Base-by-base conservation (phyloP, 768 basidiomycete species). In the Psilocybe sp. region DNA sequence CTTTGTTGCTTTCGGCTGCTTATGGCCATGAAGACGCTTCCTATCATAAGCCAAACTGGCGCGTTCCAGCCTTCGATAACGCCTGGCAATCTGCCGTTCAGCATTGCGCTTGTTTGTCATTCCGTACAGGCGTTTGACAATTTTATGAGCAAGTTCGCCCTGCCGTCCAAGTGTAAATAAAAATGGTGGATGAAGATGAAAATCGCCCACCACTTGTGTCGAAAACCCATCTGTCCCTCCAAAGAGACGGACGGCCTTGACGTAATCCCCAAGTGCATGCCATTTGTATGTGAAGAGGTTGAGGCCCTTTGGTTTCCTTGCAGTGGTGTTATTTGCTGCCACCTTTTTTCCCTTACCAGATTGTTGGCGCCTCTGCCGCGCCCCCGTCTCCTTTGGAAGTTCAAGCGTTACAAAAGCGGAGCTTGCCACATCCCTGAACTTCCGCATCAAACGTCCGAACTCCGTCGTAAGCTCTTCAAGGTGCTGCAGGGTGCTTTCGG, bases 341-440 rank as follows among this genome's bases (percentile, higher is more conserved):
- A 32, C 32, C 6, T 2, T 5, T 6, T 4, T 12, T 20, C 11
- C 5, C 11, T 4, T 28, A 1, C 34, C 23, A 35, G 39, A 42
- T 15, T 41, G 43, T 41, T 51, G 35, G 33, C 58, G 51, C 5
- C 64, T 53, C 0, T 52, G 44, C 0, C 69, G 66, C 2, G 73
- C 69, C 4, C 56, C 63, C 3, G 50, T 57, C 44, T 81, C 77
- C 1, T 48, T 46, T 0, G 74, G 74, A 11, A 79, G 59, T 32
- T 77, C 73, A 1, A 50, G 6, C 0, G 73, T 75, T 0, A 49
- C 31, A 49, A 61, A 70, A 1, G 50, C 43, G 0, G 52, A 16
- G 45, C 68, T 69, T 0, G 64, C 65, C 1, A 51, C 14, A 1
- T 57, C 40, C 5, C 53, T 48, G 53, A 79, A 79, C 5, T 56